Percentiles rank a stretch among this genome's conserved stretches.
phyloP scores from a whole-genome alignment of 129 eudicot species.

The Cynara cardunculus region DNA sequence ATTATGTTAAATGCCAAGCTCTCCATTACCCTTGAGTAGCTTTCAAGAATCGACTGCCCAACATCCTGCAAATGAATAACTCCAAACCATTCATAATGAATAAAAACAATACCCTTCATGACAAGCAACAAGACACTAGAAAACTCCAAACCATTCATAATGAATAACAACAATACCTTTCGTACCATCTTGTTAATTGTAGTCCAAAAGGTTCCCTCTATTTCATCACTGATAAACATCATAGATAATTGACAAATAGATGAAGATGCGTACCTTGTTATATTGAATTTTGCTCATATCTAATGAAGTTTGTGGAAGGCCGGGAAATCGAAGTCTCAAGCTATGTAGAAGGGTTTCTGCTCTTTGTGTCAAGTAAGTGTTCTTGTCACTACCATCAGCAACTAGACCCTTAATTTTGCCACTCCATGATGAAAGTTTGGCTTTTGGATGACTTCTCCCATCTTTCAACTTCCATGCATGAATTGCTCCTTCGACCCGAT shows the following conservation, averaged over 20 bases:
- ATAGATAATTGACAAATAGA: not conserved
- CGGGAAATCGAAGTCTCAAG: conserved; percentile 68
- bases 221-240: not conserved
- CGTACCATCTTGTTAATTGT: no score
- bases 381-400: conserved; percentile 59
- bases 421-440: conserved; percentile 68
- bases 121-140: no score
- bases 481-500: conserved; percentile 80
- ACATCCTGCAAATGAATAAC: conserved; percentile 38
- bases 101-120: not conserved
- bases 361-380: conserved; percentile 49
- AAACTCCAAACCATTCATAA: not conserved
- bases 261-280: conserved; percentile 52
- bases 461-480: conserved; percentile 79
- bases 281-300: conserved; percentile 93
- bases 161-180: not conserved
- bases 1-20: conserved; percentile 53
- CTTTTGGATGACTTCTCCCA: conserved; percentile 37
- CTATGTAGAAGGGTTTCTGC: conserved; percentile 68
- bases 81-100: not conserved
- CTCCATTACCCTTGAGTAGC: conserved; percentile 64
- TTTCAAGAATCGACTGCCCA: conserved; percentile 56
- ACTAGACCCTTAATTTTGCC: conserved; percentile 78
- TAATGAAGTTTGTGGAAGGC: conserved; percentile 83
- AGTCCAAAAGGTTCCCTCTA: not conserved